A percentile compares a stretch with the other conserved stretches of the same genome.
phyloP scores from a whole-genome alignment of 2,329 filamentous ascomycete genomes.

The Alternaria tenuissima region DNA sequence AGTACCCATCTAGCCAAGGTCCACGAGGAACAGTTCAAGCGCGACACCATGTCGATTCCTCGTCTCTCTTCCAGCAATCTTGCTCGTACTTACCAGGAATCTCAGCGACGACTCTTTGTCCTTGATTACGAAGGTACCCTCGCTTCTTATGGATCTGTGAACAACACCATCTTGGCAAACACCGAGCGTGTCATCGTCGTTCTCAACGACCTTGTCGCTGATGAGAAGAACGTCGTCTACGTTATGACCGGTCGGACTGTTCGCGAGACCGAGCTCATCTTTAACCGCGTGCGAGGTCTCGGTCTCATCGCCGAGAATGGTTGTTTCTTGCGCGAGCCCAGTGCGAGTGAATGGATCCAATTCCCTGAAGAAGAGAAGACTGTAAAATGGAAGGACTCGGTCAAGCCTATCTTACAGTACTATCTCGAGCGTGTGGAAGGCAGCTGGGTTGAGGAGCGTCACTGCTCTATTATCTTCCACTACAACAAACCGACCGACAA shows the following conservation, averaged over 20 bases:
- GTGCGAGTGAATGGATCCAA: constrained; percentile 74
- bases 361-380: constrained; percentile 78
- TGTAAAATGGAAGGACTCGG: constrained; percentile 81
- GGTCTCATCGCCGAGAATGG: constrained; percentile 96
- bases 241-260: constrained; percentile 91
- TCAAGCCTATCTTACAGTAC: constrained; percentile 84
- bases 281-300: constrained; percentile 81
- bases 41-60: constrained; percentile 86
- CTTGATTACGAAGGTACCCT: constrained; percentile 94
- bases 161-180: constrained; percentile 83
- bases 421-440: constrained; percentile 90
- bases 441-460: constrained; percentile 87
- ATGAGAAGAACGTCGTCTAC: constrained; percentile 85
- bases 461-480: constrained; percentile 90
- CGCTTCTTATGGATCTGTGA: constrained; percentile 84
- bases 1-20: constrained; percentile 74
- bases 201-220: constrained; percentile 80
- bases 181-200: constrained; percentile 86
- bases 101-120: constrained; percentile 79
- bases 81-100: constrained; percentile 69
- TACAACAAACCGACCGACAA: constrained; percentile 82
- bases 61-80: constrained; percentile 76
- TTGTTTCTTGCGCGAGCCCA: constrained; percentile 81
- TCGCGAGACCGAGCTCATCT: constrained; percentile 86
- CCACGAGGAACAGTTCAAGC: constrained; percentile 83